These are phyloP conservation scores for Spizellomyces sp. DNA, from an alignment of 192 early-diverging fungal genomes.

Conservation along the genomic window DNA sequence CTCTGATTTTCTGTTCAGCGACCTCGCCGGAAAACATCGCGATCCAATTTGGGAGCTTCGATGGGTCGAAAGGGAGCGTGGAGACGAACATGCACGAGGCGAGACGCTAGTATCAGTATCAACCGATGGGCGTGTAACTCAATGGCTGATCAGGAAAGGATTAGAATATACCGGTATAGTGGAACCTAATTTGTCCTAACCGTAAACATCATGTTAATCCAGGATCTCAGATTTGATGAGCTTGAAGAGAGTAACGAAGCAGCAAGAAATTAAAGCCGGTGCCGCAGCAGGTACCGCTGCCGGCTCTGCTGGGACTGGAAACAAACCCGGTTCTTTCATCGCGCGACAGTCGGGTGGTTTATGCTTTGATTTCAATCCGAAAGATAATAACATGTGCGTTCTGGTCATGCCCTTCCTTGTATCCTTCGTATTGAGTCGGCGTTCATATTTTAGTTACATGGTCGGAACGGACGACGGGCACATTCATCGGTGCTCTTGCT, in stretches of 20 bases:
- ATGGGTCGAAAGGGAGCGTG: slow-evolving; percentile 60
- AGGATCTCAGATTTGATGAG: slow-evolving; percentile 52
- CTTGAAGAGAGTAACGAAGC: slow-evolving; percentile 56
- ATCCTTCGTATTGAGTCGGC: background rate
- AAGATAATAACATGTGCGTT: slow-evolving; percentile 55
- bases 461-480: slow-evolving; percentile 63
- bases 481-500: slow-evolving; percentile 60
- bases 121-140: slow-evolving; percentile 60
- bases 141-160: slow-evolving; percentile 61
- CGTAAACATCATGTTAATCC: background rate
- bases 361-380: slow-evolving; percentile 64
- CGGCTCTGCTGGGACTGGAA: slow-evolving; percentile 6
- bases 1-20: slow-evolving; percentile 21
- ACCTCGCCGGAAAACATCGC: slow-evolving; percentile 57
- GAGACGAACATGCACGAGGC: slow-evolving; percentile 52
- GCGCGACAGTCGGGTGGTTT: slow-evolving; percentile 60
- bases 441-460: slow-evolving; percentile 44
- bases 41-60: slow-evolving; percentile 67
- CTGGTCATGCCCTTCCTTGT: background rate
- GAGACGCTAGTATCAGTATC: slow-evolving; percentile 57
- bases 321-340: slow-evolving; percentile 53
- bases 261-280: slow-evolving; percentile 38
- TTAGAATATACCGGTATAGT: slow-evolving; percentile 53
- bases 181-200: background rate
- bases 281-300: background rate